Base-by-base conservation (phyloP, 169 alveolate genomes). In the Eimeria acervulina region DNA sequence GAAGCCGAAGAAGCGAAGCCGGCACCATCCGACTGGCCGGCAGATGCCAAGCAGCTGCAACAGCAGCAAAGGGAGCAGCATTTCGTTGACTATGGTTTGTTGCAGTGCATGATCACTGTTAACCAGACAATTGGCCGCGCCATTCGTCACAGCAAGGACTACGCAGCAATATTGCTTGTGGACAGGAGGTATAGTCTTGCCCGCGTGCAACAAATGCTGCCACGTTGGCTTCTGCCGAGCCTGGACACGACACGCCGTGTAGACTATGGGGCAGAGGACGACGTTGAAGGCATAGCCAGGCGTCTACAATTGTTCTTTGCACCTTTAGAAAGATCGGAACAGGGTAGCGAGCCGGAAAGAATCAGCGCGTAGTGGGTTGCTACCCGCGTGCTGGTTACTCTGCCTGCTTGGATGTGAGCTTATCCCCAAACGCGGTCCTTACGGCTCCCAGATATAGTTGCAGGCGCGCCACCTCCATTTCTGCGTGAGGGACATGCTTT, bases 61-160 rank as follows among this genome's bases (percentile, higher is more conserved):
- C 87, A 68, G 85, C 87, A 63, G 72, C 85, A 63, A n/a, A 78
- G n/a, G 68, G 66, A 40, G 72, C 72, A 89, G 70, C 70, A 66
- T 40, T 31, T 52, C 55, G 40, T 68, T 33, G 84, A 66, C 68
- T 92, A 92, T 80, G 96, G 81, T 23, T 83, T 93, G 51, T 63
- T 93, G 85, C 96, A 93, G 98, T 98, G 99, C 95, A 97, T 98
- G 97, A 99, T 98, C 97, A 98, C 99, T 12, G 98, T 99, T 38
- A 99, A 99, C 95, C 99, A 99, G 97, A 97, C 99, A 61, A 98
- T 99, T 38, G 99, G 99, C 70, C 98, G 99, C 88, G 99, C 99
- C 23, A 98, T 99, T 84, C 97, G 99, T 55, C 99, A 99, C 96
- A 98, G 96, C 40, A 95, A 98, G 70, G 99, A 99, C 97, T 99